These are phyloP conservation scores for Melaleuca alternifolia DNA, from an alignment of 345 rosid genomes.

Conservation along the genomic window DNA sequence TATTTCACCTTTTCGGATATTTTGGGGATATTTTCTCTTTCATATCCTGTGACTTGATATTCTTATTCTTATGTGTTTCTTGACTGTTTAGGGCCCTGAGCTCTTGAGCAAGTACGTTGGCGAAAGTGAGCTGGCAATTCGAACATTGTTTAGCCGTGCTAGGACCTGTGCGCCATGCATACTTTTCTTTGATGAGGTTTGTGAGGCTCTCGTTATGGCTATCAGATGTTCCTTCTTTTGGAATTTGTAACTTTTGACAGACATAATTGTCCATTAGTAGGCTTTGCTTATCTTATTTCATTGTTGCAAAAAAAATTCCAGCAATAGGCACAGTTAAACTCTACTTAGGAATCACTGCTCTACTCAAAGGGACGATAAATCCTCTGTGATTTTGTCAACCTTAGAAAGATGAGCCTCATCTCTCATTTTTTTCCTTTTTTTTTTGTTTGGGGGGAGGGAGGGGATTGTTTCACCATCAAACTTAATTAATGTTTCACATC, in stretches of 20 bases:
- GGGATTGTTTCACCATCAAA: background rate
- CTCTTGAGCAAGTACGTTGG: constrained; percentile 89
- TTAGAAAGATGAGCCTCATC: background rate
- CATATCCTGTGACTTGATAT: background rate
- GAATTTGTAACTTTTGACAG: background rate
- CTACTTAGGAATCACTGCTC: background rate
- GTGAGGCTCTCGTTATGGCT: constrained; percentile 3
- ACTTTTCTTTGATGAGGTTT: constrained; percentile 92
- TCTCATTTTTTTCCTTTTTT: background rate
- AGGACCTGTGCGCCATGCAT: constrained; percentile 83
- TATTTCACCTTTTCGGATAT: background rate
- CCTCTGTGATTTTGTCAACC: background rate
- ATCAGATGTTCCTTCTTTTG: background rate
- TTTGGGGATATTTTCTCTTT: background rate
- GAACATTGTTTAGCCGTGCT: constrained; percentile 74
- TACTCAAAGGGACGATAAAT: background rate
- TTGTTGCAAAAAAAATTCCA: background rate
- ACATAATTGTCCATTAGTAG: background rate
- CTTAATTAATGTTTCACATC: background rate
- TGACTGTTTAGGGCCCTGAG: constrained; percentile 67
- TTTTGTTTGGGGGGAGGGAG: background rate
- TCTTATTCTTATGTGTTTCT: background rate
- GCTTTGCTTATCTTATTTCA: background rate
- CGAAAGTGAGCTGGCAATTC: constrained; percentile 88
- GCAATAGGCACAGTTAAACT: background rate